Evolutionary conservation across 768 basidiomycete species (phyloP), one percentile per base, ranked within the genome.

Genomic region (Glaciozyma antarctica): DNA sequence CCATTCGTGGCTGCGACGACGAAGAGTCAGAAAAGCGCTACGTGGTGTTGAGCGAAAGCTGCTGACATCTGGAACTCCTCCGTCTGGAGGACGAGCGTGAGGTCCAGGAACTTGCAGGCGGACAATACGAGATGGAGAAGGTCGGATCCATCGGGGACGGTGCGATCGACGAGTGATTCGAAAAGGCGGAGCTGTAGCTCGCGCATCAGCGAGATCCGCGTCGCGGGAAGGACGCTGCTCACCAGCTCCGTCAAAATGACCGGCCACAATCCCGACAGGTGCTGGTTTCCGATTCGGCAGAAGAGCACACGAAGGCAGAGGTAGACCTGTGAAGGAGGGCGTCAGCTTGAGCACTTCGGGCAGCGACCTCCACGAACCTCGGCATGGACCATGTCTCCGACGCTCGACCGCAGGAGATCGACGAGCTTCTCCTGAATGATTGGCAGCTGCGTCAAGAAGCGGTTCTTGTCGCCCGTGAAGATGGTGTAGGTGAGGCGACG

Each of bases 391-490:
- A 87, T 80, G 2, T 92, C 85, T 5, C 89, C 84, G 1, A 87
- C 79, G 21, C 85, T 83, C n/a, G 75, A 75, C 43, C 88, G 84
- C 55, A 98, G 78, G 4, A 92, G 85, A 68, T 99, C 95, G 15
- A 95, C 95, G 19, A 99, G 80, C 77, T 88, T 95, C 78, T 98
- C 95, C 76, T 97, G 92, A n/a, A 99, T 89, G 34, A 84, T 83
- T 21, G 95, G 95, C 43, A 99, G 80, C 66, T 91, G 88, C 0
- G 85, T 85, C 58, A 98, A 77, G 78, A 89, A 95, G 60, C 90
- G 86, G 73, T 99, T 94, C 77, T 88, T 88, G 71, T 92, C 91
- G 19, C 86, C 90, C 1, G 87, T 79, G 62, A 91, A 85, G n/a
- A 99, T 76, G 41, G 88, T 82, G 73, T 88, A 90, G 7, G 92